Evolutionary conservation across 352 stramenopile species (phyloP), one percentile per base, ranked within the genome.

Genomic region (Phytophthora sp.): DNA sequence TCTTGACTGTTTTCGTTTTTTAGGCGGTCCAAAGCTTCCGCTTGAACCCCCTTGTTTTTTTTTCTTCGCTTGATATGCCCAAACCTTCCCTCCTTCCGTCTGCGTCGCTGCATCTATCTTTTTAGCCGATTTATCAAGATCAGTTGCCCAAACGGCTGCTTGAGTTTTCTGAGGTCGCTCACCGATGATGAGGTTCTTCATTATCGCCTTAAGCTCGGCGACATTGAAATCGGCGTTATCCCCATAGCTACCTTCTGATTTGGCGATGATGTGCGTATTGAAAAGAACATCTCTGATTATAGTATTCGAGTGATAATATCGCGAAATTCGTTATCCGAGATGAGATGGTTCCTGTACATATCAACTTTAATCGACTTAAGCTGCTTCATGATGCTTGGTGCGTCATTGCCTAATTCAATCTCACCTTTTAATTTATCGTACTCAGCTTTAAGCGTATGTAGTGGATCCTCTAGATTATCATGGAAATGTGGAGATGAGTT

Each of bases 361-460:
- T 37, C 31, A 11, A 37, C 31, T 1, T 11, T 18, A 2, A 37
- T 11, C 15, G 31, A 37, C 31, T 34, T 34, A 2, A 34, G 3
- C 5, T 34, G 30, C 30, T 34, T 34, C 3, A 34, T 34, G 3
- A 34, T 34, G 3, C 3, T 34, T 9, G 30, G 51, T 30, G 46
- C 49, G 10, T 57, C 51, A 43, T 62, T 62, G 2, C 51, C 60
- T 21, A 62, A 15, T 10, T 32, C 31, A 17, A 63, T 10, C 24
- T 63, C 48, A 13, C 57, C 57, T 45, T 55, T 63, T 2, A 69
- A 52, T 13, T 69, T 63, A 11, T 57, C 27, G 32, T 63, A 69
- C 21, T 61, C 41, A 13, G 31, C 31, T 37, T 15, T 1, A 17
- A 37, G 9, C 0, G 12, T 37, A 1, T 15, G 1, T 7, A 37